Conservation (phyloP, 257 asterid genomes). For the Nicotiana tabacum region DNA sequence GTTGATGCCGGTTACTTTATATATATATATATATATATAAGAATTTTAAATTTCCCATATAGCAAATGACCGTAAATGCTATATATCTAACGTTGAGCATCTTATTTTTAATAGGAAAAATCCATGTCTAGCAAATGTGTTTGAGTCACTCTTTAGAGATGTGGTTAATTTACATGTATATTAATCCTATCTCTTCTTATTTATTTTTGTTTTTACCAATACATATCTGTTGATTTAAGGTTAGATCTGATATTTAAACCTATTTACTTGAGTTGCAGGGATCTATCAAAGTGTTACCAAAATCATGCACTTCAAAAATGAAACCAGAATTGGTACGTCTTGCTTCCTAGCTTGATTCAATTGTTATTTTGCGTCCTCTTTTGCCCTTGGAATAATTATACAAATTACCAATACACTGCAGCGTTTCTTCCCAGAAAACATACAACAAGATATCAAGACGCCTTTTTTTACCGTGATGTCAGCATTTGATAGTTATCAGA, state of each 20-base stretch:
- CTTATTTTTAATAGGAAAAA: not conserved
- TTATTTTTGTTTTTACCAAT: not conserved
- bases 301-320: conserved; percentile 6
- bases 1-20: conserved; percentile 4
- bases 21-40: not conserved
- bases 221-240: not conserved
- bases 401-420: not conserved
- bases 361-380: not conserved
- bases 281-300: not conserved
- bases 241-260: not conserved
- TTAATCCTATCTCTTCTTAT: not conserved
- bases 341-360: not conserved
- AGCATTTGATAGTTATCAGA: conserved; percentile 13
- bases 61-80: not conserved
- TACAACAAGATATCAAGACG: not conserved
- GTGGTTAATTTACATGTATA: not conserved
- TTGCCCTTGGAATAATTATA: not conserved
- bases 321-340: not conserved
- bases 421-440: conserved; percentile 6
- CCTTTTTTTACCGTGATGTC: conserved; percentile 9
- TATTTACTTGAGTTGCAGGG: not conserved
- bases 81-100: not conserved
- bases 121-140: not conserved
- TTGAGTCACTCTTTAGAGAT: conserved; percentile 1
- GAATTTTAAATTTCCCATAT: not conserved